A percentile compares a stretch with the other conserved stretches of the same genome.
Conservation (phyloP, 768 basidiomycete species). For the Harrya chromipes region DNA sequence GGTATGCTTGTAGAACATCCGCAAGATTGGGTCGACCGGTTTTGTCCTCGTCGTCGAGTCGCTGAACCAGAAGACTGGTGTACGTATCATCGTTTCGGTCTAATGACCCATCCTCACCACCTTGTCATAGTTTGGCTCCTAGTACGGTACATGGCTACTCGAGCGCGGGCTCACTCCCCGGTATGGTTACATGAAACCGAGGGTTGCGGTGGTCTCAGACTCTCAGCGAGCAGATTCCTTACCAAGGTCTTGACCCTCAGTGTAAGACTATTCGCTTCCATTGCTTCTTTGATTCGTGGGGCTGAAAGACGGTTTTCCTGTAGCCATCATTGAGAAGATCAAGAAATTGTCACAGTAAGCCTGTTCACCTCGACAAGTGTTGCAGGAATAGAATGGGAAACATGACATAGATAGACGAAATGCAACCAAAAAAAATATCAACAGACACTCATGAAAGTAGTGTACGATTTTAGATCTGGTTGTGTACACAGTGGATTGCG, state of each 20-base stretch:
- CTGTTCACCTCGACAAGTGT: background rate
- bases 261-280: slow-evolving; percentile 43
- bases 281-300: background rate
- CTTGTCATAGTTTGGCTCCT: slow-evolving; percentile 58
- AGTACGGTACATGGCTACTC: slow-evolving; percentile 82
- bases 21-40: slow-evolving; percentile 66
- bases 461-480: too few relatives aligned
- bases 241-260: slow-evolving; percentile 77
- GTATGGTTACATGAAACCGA: slow-evolving; percentile 70
- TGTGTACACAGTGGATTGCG: too few relatives aligned
- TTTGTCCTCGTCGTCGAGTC: slow-evolving; percentile 87
- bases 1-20: slow-evolving; percentile 42
- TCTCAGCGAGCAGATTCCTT: slow-evolving; percentile 79
- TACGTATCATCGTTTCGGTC: slow-evolving; percentile 23
- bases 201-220: slow-evolving; percentile 73
- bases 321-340: slow-evolving; percentile 49
- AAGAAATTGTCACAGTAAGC: slow-evolving; percentile 35
- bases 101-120: background rate
- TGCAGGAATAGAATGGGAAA: background rate
- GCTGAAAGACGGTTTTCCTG: background rate
- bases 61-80: slow-evolving; percentile 86
- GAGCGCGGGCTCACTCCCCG: slow-evolving; percentile 78
- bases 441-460: too few relatives aligned
- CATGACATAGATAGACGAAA: background rate
- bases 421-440: background rate